phyloP scores from a whole-genome alignment of 768 basidiomycete species.

The Leccinum rimulosum region DNA sequence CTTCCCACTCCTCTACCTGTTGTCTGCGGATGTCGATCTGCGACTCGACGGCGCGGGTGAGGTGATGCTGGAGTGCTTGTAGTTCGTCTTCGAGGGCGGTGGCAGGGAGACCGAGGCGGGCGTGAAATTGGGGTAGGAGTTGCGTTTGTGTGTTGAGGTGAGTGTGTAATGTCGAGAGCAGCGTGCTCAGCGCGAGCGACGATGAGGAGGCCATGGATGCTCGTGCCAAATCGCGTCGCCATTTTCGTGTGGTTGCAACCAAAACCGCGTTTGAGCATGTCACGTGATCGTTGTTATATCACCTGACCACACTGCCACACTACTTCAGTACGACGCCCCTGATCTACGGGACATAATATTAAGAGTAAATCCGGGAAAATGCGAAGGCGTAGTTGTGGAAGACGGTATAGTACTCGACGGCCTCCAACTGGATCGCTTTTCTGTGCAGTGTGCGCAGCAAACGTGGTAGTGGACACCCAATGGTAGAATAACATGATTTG shows the following conservation, averaged over 20 bases:
- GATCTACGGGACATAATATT: no score
- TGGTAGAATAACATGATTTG: no score
- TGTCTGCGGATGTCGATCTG: slow-evolving; percentile 67
- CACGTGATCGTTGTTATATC: slow-evolving; percentile 30
- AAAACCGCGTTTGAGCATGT: slow-evolving; percentile 19
- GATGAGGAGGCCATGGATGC: slow-evolving; percentile 30
- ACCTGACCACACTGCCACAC: slow-evolving; percentile 15
- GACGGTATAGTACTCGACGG: no score
- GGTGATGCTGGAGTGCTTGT: slow-evolving; percentile 64
- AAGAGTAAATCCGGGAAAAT: no score
- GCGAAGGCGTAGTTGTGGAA: no score
- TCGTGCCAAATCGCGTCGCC: slow-evolving; percentile 9
- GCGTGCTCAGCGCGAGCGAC: slow-evolving; percentile 50
- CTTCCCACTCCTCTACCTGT: slow-evolving; percentile 76
- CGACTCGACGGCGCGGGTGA: slow-evolving; percentile 71
- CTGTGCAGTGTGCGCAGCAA: no score
- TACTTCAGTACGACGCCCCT: no score
- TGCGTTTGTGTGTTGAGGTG: slow-evolving; percentile 81
- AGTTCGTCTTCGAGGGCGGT: slow-evolving; percentile 83
- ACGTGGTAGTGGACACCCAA: no score
- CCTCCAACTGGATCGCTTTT: no score
- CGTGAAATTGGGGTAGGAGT: slow-evolving; percentile 76
- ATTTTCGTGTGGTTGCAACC: slow-evolving; percentile 18
- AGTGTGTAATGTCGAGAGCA: slow-evolving; percentile 74
- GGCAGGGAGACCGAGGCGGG: slow-evolving; percentile 78